Conservation (phyloP, 2,329 filamentous ascomycete genomes). For the Scedosporium boydii region DNA sequence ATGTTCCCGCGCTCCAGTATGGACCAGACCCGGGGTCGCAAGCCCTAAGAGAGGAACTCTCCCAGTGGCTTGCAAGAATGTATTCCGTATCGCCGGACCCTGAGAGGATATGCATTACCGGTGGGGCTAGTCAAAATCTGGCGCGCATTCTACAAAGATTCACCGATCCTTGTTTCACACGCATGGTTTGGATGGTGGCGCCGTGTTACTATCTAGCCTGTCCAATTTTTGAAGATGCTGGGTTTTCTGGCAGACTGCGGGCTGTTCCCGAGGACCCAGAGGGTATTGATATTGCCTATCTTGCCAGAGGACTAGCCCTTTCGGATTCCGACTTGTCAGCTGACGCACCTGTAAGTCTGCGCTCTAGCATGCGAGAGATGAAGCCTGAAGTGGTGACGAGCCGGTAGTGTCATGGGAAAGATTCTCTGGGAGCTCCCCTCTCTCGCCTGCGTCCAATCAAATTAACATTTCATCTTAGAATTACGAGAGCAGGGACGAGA, state of each 20-base stretch:
- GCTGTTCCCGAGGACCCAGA: conserved; percentile 69
- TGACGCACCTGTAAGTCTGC: not conserved
- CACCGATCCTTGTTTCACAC: conserved; percentile 67
- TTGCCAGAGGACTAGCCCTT: conserved; percentile 27
- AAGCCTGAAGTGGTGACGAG: too few species aligned
- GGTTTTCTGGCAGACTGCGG: conserved; percentile 57
- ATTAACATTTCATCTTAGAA: not conserved
- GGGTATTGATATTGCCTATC: conserved; percentile 59
- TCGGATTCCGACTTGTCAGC: not conserved
- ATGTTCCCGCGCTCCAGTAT: conserved; percentile 61
- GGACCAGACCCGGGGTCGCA: conserved; percentile 68
- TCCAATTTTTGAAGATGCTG: conserved; percentile 74
- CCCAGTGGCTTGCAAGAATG: conserved; percentile 58
- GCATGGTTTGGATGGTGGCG: conserved; percentile 68
- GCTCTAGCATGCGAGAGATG: not conserved
- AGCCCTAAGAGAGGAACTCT: conserved; percentile 59
- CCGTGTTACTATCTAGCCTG: conserved; percentile 81
- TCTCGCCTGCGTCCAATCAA: not conserved
- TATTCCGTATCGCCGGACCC: conserved; percentile 38
- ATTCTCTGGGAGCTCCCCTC: too few species aligned
- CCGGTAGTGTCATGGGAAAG: too few species aligned
- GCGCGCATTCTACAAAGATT: conserved; percentile 70
- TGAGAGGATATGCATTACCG: conserved; percentile 67
- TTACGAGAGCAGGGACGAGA: not conserved
- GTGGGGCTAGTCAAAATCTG: conserved; percentile 76